These are phyloP conservation scores for Fusarium albosuccineum DNA, from an alignment of 2,329 filamentous ascomycete genomes.

Conservation along the genomic window DNA sequence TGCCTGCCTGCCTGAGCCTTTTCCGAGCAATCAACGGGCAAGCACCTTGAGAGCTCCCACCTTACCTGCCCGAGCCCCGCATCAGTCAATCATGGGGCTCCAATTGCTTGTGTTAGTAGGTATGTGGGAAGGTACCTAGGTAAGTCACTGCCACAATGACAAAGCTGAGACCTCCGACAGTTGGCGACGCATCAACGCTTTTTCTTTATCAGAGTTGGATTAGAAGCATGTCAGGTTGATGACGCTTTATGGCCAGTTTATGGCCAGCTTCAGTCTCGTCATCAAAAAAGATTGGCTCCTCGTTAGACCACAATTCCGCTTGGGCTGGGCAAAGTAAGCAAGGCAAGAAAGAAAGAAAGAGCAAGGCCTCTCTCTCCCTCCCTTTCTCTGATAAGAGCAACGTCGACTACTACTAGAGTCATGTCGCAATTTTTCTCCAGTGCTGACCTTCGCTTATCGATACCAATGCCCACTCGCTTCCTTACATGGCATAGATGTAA, in stretches of 20 bases:
- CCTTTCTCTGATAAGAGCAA: too few species aligned
- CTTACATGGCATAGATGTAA: not conserved
- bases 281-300: not conserved
- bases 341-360: too few species aligned
- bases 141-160: not conserved
- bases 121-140: not conserved
- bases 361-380: too few species aligned
- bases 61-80: not conserved
- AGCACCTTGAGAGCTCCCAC: conserved; percentile 7
- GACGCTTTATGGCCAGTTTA: too few species aligned
- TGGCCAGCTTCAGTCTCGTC: too few species aligned
- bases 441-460: conserved; percentile 1
- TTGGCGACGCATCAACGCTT: too few species aligned
- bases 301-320: not conserved
- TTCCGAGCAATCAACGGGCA: conserved; percentile 1
- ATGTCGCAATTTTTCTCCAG: not conserved
- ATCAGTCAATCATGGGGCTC: not conserved
- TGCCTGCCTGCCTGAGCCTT: conserved; percentile 6
- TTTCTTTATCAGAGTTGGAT: too few species aligned
- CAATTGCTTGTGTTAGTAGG: not conserved
- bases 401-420: too few species aligned
- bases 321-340: too few species aligned
- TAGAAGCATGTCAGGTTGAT: too few species aligned
- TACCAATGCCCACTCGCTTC: not conserved
- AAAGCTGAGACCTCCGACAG: too few species aligned